Percentiles rank a stretch among this genome's conserved stretches.
Evolutionary conservation across 805 yeast species (phyloP).

Genomic region (Dipodascopsis uninucleata): DNA sequence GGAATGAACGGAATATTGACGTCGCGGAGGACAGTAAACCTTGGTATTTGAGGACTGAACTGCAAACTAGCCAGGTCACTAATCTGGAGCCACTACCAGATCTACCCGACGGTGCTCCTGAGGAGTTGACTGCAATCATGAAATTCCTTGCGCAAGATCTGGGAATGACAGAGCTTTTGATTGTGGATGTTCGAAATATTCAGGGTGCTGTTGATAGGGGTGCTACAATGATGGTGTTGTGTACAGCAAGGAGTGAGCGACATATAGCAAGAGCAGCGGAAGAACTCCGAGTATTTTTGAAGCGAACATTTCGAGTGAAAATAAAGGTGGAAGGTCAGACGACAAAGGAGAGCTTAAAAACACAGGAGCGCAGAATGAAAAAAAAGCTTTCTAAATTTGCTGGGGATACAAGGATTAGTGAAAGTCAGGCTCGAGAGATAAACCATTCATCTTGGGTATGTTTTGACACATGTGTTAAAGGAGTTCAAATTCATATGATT

Average conservation of each 20-base stretch:
- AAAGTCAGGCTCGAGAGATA: conserved; percentile 49
- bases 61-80: neutral
- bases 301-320: conserved; percentile 45
- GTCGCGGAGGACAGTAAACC: conserved; percentile 10
- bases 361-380: conserved; percentile 49
- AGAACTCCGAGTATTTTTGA: conserved; percentile 55
- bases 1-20: neutral
- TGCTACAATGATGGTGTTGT: conserved; percentile 54
- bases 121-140: conserved; percentile 45
- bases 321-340: conserved; percentile 71
- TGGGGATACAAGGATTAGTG: conserved; percentile 50
- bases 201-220: conserved; percentile 41
- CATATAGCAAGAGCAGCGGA: conserved; percentile 71
- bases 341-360: conserved; percentile 53
- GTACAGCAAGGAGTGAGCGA: conserved; percentile 71
- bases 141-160: conserved; percentile 52
- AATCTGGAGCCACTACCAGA: conserved; percentile 46
- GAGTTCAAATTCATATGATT: conserved; percentile 66
- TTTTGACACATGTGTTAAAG: conserved; percentile 62
- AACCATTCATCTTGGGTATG: conserved; percentile 68
- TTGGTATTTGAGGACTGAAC: conserved; percentile 18
- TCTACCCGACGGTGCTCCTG: conserved; percentile 60
- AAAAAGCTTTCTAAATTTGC: conserved; percentile 52
- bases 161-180: conserved; percentile 58
- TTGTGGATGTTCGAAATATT: conserved; percentile 60